Evolutionary conservation across 805 yeast genomes (phyloP).

Genomic region (Zygoascus ofunaensis): DNA sequence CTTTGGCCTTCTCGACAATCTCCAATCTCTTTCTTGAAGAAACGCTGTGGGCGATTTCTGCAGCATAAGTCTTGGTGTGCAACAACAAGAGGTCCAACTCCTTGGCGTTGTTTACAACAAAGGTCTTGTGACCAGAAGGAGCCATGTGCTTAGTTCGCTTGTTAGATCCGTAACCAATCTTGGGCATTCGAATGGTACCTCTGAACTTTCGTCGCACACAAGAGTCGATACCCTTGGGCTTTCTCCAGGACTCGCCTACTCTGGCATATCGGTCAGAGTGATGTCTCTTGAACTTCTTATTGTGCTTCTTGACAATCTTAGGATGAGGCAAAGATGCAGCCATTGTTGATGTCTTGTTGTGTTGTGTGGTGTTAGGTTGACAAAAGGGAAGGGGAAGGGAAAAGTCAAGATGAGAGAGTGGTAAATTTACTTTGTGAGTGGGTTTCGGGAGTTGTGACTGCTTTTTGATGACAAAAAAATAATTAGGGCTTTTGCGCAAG

Average conservation of each 20-base stretch:
- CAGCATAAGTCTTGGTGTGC: conserved; percentile 98
- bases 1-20: conserved; percentile 93
- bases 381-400: neutral
- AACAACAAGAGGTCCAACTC: conserved; percentile 92
- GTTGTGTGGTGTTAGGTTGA: conserved; percentile 1
- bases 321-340: conserved; percentile 98
- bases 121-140: conserved; percentile 98
- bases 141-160: conserved; percentile 92
- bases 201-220: conserved; percentile 98
- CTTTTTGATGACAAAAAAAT: no score
- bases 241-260: conserved; percentile 99
- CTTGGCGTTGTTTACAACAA: conserved; percentile 82
- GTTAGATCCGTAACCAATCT: conserved; percentile 99
- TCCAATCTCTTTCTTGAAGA: conserved; percentile 97
- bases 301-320: conserved; percentile 99
- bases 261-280: conserved; percentile 99
- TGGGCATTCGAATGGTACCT: conserved; percentile 98
- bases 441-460: neutral
- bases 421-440: neutral
- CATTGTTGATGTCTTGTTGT: conserved; percentile 40
- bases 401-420: neutral
- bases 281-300: conserved; percentile 97
- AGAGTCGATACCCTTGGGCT: conserved; percentile 99
- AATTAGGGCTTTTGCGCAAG: no score
- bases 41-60: conserved; percentile 98